Evolutionary conservation across 192 early-diverging fungal species (phyloP).

Genomic region (Podila clonocystis): DNA sequence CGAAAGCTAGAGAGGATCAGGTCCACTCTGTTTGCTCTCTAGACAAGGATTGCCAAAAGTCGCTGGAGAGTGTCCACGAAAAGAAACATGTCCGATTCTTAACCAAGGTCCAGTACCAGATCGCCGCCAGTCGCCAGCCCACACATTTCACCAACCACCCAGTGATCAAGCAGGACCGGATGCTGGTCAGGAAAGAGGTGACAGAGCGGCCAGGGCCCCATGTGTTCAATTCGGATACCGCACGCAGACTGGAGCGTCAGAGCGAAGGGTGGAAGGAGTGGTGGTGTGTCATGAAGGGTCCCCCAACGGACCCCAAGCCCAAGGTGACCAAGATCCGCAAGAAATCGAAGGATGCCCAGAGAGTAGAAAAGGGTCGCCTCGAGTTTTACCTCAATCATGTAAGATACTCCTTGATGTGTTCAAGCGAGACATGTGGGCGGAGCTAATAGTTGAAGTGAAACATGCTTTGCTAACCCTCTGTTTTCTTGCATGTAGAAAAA

Average conservation of each 20-base stretch:
- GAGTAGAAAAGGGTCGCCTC: conserved; percentile 36
- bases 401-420: conserved; percentile 1
- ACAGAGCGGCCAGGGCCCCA: conserved; percentile 41
- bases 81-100: conserved; percentile 44
- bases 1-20: not conserved
- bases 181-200: conserved; percentile 39
- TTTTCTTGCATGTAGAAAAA: conserved; percentile 33
- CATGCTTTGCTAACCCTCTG: not conserved
- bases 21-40: conserved; percentile 17
- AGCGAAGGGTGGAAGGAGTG: conserved; percentile 45
- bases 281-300: conserved; percentile 50
- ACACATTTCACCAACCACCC: conserved; percentile 14
- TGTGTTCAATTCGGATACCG: conserved; percentile 34
- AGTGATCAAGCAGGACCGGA: conserved; percentile 37
- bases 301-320: not conserved
- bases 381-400: conserved; percentile 50
- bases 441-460: not conserved
- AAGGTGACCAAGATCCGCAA: conserved; percentile 21
- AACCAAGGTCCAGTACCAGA: conserved; percentile 37
- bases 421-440: not conserved
- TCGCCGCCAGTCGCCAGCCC: conserved; percentile 18
- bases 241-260: conserved; percentile 23
- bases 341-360: conserved; percentile 4
- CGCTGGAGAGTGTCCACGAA: not conserved
- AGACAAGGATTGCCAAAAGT: conserved; percentile 24